These are phyloP conservation scores for Friedmanniomyces simplex DNA, from an alignment of 495 filamentous ascomycete genomes.

Conservation along the genomic window DNA sequence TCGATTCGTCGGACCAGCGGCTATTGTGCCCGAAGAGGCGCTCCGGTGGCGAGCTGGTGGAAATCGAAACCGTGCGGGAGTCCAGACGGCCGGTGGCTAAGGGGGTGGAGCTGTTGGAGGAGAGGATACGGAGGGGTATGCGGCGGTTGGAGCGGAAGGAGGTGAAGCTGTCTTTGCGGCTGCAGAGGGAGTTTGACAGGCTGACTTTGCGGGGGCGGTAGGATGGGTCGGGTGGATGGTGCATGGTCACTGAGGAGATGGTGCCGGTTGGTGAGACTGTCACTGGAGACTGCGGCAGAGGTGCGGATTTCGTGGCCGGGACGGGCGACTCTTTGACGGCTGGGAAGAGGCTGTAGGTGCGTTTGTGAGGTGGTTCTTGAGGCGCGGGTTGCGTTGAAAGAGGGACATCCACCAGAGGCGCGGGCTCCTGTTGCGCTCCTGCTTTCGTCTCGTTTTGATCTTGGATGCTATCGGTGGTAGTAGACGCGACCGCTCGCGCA, in stretches of 20 bases:
- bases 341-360: conserved; percentile 17
- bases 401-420: not conserved
- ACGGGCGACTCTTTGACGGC: conserved; percentile 1
- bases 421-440: not conserved
- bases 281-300: not conserved
- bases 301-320: not conserved
- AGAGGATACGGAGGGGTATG: conserved; percentile 10
- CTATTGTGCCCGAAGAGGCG: not conserved
- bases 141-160: conserved; percentile 6
- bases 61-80: not conserved
- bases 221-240: conserved; percentile 2
- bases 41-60: not conserved
- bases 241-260: not conserved
- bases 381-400: not conserved
- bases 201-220: conserved; percentile 15
- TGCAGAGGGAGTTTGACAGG: conserved; percentile 7
- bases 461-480: not conserved
- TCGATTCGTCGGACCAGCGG: conserved; percentile 14
- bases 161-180: conserved; percentile 16
- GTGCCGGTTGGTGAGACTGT: not conserved
- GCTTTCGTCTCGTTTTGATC: not conserved
- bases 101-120: not conserved
- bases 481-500: not conserved
- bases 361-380: conserved; percentile 1
- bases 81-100: not conserved